phyloP scores from a whole-genome alignment of 2,329 filamentous ascomycete species.

The Exophiala mesophila region DNA sequence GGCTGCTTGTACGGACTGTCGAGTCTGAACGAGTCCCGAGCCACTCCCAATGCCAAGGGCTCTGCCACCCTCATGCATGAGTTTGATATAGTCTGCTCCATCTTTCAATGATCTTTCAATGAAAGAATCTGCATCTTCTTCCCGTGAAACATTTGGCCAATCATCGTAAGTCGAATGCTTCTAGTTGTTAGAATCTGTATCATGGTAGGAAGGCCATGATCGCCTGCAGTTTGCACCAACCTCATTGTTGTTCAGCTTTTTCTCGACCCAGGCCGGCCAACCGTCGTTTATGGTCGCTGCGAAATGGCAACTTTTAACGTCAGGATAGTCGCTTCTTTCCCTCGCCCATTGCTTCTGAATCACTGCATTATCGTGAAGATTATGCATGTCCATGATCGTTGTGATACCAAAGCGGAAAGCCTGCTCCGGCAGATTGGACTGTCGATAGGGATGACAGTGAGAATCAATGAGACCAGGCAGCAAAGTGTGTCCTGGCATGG shows the following conservation, averaged over 20 bases:
- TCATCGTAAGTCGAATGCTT: conserved; percentile 36
- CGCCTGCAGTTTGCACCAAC: not conserved
- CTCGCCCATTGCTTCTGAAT: conserved; percentile 8
- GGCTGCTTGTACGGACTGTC: conserved; percentile 42
- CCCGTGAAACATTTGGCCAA: conserved; percentile 43
- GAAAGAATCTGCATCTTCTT: conserved; percentile 39
- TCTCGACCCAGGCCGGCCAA: conserved; percentile 37
- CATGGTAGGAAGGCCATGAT: not conserved
- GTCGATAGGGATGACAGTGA: conserved; percentile 9
- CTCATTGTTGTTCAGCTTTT: conserved; percentile 3
- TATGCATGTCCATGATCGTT: conserved; percentile 16
- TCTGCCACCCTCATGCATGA: conserved; percentile 72
- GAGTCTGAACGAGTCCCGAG: conserved; percentile 27
- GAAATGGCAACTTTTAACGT: conserved; percentile 45
- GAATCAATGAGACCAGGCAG: conserved; percentile 15
- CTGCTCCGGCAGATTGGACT: conserved; percentile 1
- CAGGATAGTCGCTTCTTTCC: conserved; percentile 20
- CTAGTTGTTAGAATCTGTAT: not conserved
- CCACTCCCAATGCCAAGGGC: conserved; percentile 35
- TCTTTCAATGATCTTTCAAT: conserved; percentile 53
- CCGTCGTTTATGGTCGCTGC: conserved; percentile 48
- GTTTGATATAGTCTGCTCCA: conserved; percentile 83
- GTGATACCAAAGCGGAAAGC: conserved; percentile 15
- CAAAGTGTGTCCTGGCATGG: conserved; percentile 11
- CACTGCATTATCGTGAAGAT: conserved; percentile 2